phyloP scores from a whole-genome alignment of 306 rosid species.

The Myrica gale region DNA sequence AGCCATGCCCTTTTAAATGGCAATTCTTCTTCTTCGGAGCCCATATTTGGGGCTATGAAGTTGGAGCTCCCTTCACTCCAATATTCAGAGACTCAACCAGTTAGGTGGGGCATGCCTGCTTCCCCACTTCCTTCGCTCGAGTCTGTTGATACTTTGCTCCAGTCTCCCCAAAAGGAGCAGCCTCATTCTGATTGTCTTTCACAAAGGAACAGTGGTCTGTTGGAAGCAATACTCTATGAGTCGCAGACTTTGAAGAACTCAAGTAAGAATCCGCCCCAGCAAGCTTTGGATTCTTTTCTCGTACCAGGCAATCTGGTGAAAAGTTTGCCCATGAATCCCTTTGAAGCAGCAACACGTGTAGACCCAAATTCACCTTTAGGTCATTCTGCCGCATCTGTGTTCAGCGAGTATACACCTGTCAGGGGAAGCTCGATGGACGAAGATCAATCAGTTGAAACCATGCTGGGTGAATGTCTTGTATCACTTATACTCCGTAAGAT shows the following conservation, averaged over 20 bases:
- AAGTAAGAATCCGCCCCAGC: constrained; percentile 33
- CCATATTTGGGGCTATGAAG: constrained; percentile 55
- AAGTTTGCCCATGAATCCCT: constrained; percentile 37
- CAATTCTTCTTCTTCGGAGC: constrained; percentile 67
- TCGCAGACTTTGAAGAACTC: constrained; percentile 29
- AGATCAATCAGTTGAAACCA: constrained; percentile 35
- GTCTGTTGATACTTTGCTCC: constrained; percentile 51
- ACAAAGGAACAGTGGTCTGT: constrained; percentile 49
- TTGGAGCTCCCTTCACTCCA: constrained; percentile 99
- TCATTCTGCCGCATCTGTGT: constrained; percentile 49
- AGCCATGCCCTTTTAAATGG: constrained; percentile 71
- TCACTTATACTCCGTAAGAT: background rate
- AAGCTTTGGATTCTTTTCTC: constrained; percentile 34
- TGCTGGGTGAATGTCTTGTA: constrained; percentile 40
- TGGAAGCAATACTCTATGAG: constrained; percentile 50
- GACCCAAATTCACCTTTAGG: constrained; percentile 49
- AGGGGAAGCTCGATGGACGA: constrained; percentile 55
- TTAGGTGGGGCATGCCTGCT: constrained; percentile 44
- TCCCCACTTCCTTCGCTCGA: constrained; percentile 55
- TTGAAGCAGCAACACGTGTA: constrained; percentile 23
- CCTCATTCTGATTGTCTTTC: constrained; percentile 36
- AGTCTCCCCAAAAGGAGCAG: constrained; percentile 41
- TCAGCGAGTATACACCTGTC: constrained; percentile 47
- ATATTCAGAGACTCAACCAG: constrained; percentile 62
- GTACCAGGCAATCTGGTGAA: constrained; percentile 31